Percentiles rank a stretch among this genome's conserved stretches.
Conservation (phyloP, 1,139 yeast species). For the Debaryomyces coudertii region DNA sequence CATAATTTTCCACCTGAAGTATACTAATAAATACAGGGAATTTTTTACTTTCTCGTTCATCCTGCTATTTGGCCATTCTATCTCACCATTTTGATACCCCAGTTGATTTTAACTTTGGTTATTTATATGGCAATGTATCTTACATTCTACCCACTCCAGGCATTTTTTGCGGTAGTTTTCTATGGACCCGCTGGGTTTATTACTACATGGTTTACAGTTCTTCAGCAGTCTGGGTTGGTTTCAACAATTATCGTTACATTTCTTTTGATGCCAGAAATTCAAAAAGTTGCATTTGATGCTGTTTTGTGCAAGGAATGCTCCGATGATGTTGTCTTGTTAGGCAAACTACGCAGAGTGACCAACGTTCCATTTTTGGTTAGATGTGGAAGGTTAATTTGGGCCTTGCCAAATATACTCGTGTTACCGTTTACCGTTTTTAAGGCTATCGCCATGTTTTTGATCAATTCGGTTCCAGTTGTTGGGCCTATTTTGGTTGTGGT, state of each 20-base stretch:
- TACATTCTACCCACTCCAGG: conserved; percentile 52
- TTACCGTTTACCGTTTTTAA: conserved; percentile 31
- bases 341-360: conserved; percentile 42
- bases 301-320: conserved; percentile 54
- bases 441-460: conserved; percentile 32
- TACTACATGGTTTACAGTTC: conserved; percentile 55
- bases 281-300: conserved; percentile 58
- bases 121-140: conserved; percentile 46
- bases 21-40: conserved; percentile 32
- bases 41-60: conserved; percentile 45
- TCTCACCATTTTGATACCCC: conserved; percentile 52
- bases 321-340: conserved; percentile 51
- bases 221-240: conserved; percentile 55
- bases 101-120: conserved; percentile 44
- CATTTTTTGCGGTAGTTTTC: conserved; percentile 48
- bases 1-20: not conserved
- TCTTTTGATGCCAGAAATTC: conserved; percentile 60
- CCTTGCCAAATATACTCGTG: conserved; percentile 28
- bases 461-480: conserved; percentile 59
- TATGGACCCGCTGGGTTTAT: conserved; percentile 59
- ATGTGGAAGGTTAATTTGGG: conserved; percentile 25
- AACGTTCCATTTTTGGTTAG: conserved; percentile 36
- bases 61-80: conserved; percentile 58
- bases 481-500: conserved; percentile 63
- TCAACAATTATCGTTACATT: conserved; percentile 53